Conservation (phyloP, 805 yeast genomes). For the Zygotorulaspora sp. region DNA sequence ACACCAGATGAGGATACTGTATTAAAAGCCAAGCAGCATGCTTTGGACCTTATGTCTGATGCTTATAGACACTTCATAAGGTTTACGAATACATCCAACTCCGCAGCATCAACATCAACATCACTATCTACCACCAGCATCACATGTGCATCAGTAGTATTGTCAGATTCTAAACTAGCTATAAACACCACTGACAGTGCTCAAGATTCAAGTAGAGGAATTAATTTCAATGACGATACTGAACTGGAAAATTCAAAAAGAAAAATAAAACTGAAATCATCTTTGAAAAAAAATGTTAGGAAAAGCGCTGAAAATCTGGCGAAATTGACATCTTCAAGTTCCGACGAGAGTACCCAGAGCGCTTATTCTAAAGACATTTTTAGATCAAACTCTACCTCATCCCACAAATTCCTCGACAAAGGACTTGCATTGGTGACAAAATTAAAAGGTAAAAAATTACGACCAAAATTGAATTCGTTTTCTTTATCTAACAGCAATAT, state of each 20-base stretch:
- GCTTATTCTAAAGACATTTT: not conserved
- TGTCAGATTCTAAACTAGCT: not conserved
- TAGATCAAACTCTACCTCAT: conserved; percentile 3
- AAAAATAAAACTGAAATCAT: not conserved
- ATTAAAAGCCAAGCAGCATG: conserved; percentile 25
- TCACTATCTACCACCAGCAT: not conserved
- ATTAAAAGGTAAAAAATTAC: conserved; percentile 8
- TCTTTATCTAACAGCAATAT: conserved; percentile 6
- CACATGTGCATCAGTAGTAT: not conserved
- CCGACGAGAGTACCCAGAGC: not conserved
- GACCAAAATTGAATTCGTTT: conserved; percentile 6
- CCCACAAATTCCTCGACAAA: conserved; percentile 10
- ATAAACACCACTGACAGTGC: not conserved
- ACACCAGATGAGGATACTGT: conserved; percentile 22
- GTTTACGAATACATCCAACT: conserved; percentile 2
- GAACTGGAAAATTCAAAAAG: not conserved
- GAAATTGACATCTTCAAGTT: not conserved
- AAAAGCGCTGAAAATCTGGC: conserved; percentile 1
- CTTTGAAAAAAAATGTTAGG: not conserved
- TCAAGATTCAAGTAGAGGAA: not conserved
- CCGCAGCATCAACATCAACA: conserved; percentile 5
- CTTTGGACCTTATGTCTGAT: conserved; percentile 26
- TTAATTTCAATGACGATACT: not conserved
- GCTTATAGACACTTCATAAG: conserved; percentile 23
- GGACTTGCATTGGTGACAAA: conserved; percentile 12